Percentiles rank a stretch among this genome's conserved stretches.
Conservation (phyloP, 1,284 basidiomycete species). For the Ustilago esculenta region DNA sequence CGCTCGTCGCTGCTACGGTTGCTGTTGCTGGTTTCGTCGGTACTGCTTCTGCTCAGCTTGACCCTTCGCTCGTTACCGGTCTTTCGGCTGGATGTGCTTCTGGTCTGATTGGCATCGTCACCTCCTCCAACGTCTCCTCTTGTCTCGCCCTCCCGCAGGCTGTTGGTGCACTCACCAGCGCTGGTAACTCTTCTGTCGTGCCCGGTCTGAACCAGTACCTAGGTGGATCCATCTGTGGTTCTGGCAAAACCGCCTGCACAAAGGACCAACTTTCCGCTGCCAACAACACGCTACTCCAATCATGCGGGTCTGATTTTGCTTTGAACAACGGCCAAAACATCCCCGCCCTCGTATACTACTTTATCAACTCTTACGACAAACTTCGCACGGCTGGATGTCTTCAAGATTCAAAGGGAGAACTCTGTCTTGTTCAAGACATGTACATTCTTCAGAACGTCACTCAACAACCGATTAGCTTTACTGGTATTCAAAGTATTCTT, state of each 20-base stretch:
- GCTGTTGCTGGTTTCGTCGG: conserved; percentile 15
- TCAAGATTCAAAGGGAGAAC: conserved; percentile 11
- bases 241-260: conserved; percentile 21
- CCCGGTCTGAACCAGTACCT: conserved; percentile 37
- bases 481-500: conserved; percentile 17
- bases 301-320: conserved; percentile 20
- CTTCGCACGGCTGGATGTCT: conserved; percentile 29
- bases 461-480: conserved; percentile 12
- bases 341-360: conserved; percentile 34
- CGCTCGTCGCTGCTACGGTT: conserved; percentile 16
- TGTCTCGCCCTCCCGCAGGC: conserved; percentile 34
- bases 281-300: conserved; percentile 31
- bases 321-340: conserved; percentile 20
- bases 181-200: conserved; percentile 27
- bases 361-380: conserved; percentile 34
- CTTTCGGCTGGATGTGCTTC: conserved; percentile 33
- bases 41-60: conserved; percentile 26
- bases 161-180: conserved; percentile 32
- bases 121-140: conserved; percentile 33
- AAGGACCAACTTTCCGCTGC: conserved; percentile 17
- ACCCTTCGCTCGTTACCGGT: conserved; percentile 43
- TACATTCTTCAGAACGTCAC: conserved; percentile 37
- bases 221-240: conserved; percentile 22
- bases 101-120: conserved; percentile 29
- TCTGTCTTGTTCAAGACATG: conserved; percentile 24